These are phyloP conservation scores for Macrolepiota fuliginosa DNA, from an alignment of 768 basidiomycete species.

Conservation along the genomic window DNA sequence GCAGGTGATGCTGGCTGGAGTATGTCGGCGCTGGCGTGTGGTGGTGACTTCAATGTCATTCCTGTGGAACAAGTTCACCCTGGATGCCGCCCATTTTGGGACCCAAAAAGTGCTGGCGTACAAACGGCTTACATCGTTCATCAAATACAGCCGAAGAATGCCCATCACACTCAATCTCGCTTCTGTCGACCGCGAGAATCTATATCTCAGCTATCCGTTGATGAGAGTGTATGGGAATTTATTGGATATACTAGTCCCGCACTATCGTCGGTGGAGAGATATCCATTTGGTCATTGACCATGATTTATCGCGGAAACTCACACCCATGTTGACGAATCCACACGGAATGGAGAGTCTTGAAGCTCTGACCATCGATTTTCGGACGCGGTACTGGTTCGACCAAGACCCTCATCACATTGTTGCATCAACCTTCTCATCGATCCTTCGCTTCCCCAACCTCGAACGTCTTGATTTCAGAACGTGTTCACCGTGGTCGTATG, in stretches of 20 bases:
- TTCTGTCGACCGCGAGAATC: neutral
- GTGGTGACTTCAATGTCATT: neutral
- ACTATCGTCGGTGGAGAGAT: neutral
- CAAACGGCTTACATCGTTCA: neutral
- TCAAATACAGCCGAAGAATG: neutral
- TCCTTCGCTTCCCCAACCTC: neutral
- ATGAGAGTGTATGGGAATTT: neutral
- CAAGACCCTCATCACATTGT: neutral
- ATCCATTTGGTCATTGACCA: neutral
- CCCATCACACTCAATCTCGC: neutral
- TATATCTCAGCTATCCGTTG: neutral
- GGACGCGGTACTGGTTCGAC: constrained; percentile 1
- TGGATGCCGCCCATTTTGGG: neutral
- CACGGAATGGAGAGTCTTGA: neutral
- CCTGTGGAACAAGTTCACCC: neutral
- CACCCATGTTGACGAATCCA: neutral
- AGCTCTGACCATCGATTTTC: neutral
- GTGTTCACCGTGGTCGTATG: neutral
- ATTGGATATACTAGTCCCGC: neutral
- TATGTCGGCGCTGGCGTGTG: neutral
- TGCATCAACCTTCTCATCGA: neutral
- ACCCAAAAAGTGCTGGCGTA: neutral
- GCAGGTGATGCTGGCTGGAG: neutral
- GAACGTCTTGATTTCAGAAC: neutral
- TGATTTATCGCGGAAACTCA: neutral